Conservation (phyloP, 2,329 filamentous ascomycete genomes). For the Pyricularia grisea region DNA sequence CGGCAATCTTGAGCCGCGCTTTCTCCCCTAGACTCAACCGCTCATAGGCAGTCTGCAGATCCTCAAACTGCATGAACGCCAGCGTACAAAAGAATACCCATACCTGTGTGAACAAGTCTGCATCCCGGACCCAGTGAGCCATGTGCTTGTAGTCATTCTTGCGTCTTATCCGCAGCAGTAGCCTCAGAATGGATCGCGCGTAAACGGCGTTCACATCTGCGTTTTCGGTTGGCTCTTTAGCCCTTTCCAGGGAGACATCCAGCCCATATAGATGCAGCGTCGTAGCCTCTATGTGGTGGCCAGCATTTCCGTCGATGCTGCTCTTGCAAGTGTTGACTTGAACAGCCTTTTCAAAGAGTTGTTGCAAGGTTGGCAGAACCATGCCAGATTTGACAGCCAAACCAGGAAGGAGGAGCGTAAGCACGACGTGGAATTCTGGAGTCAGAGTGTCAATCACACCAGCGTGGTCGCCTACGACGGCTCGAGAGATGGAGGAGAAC, state of each 20-base stretch:
- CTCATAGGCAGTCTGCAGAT: not conserved
- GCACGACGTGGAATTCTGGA: not conserved
- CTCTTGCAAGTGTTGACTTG: not conserved
- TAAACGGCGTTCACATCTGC: not conserved
- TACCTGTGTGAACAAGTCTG: not conserved
- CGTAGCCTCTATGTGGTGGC: not conserved
- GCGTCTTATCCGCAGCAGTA: not conserved
- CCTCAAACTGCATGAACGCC: not conserved
- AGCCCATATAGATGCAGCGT: not conserved
- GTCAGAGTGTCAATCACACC: not conserved
- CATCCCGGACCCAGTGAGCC: not conserved
- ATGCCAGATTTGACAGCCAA: not conserved
- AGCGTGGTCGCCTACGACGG: not conserved
- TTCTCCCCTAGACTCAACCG: not conserved
- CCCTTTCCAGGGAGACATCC: not conserved
- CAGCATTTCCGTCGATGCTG: not conserved
- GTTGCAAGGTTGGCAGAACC: not conserved
- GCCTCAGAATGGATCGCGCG: not conserved
- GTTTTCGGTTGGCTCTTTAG: not conserved
- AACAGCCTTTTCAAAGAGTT: not conserved
- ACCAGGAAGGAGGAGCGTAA: not conserved
- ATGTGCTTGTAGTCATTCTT: not conserved
- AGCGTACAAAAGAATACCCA: not conserved
- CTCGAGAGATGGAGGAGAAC: not conserved
- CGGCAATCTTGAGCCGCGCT: not conserved